These are phyloP conservation scores for Hortiboletus flavorubellus DNA, from an alignment of 768 basidiomycete genomes.

Conservation along the genomic window DNA sequence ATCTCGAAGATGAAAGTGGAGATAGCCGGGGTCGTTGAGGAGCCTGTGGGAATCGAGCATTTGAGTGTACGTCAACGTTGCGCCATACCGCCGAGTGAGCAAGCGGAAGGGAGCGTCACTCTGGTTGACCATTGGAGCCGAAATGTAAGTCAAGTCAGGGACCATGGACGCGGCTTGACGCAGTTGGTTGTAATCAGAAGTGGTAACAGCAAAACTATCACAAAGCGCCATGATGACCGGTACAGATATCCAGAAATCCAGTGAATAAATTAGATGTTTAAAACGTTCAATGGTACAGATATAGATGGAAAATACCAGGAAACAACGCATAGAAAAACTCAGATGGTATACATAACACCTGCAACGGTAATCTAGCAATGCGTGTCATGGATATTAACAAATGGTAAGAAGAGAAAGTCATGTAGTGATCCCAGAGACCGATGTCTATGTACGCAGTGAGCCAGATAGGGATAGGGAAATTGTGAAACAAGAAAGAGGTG, in stretches of 20 bases:
- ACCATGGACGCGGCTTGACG: slow-evolving; percentile 9
- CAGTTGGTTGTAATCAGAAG: neutral
- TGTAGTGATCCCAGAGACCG: slow-evolving; percentile 7
- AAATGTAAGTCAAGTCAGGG: slow-evolving; percentile 39
- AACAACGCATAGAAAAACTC: slow-evolving; percentile 1
- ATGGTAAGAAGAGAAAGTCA: neutral
- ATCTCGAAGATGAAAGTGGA: slow-evolving; percentile 60
- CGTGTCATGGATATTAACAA: slow-evolving; percentile 24
- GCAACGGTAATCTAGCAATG: slow-evolving; percentile 25
- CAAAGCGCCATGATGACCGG: no score
- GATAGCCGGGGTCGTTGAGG: slow-evolving; percentile 60
- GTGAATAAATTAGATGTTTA: slow-evolving; percentile 18
- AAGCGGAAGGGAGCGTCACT: slow-evolving; percentile 73
- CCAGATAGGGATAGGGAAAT: slow-evolving; percentile 6
- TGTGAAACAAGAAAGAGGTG: slow-evolving; percentile 3
- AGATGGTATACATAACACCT: slow-evolving; percentile 21
- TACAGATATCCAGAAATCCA: neutral
- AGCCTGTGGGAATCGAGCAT: slow-evolving; percentile 68
- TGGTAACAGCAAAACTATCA: neutral
- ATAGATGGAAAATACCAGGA: slow-evolving; percentile 3
- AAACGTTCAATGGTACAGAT: slow-evolving; percentile 14
- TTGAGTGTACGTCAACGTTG: slow-evolving; percentile 71
- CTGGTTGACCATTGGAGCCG: slow-evolving; percentile 79
- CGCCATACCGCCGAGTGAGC: slow-evolving; percentile 58
- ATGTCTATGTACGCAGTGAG: slow-evolving; percentile 12